Conservation (phyloP, 176 grass and related monocot genomes). For the Triticum monococcum region DNA sequence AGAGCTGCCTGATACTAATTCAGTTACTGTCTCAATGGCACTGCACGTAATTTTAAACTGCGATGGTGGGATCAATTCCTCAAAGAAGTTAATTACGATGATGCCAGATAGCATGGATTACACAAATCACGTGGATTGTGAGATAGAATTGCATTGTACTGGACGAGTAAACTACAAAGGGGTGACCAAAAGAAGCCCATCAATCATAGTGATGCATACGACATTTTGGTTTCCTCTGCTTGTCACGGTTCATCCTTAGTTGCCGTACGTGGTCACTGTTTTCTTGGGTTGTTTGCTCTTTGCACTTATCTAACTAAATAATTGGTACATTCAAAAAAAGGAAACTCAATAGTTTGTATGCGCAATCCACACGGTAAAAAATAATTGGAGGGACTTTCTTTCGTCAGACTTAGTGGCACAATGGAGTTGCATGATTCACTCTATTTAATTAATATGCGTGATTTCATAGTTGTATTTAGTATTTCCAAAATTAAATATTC, state of each 20-base stretch:
- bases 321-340: background rate
- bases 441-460: background rate
- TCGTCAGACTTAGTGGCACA: background rate
- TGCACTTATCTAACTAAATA: background rate
- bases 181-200: background rate
- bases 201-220: background rate
- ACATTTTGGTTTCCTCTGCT: background rate
- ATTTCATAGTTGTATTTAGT: background rate
- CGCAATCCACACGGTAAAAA: background rate
- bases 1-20: background rate
- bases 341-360: background rate
- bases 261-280: background rate
- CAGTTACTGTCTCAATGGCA: background rate
- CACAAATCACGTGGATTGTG: background rate
- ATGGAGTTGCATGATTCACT: background rate
- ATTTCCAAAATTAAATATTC: conserved; percentile 42
- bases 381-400: background rate
- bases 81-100: background rate
- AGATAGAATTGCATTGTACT: background rate
- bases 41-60: background rate
- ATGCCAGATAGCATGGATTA: background rate
- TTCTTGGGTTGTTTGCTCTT: background rate
- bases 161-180: background rate
- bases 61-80: background rate
- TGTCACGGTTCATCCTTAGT: background rate